Conservation (phyloP, 2,329 filamentous ascomycete genomes). For the Claviceps sp. region DNA sequence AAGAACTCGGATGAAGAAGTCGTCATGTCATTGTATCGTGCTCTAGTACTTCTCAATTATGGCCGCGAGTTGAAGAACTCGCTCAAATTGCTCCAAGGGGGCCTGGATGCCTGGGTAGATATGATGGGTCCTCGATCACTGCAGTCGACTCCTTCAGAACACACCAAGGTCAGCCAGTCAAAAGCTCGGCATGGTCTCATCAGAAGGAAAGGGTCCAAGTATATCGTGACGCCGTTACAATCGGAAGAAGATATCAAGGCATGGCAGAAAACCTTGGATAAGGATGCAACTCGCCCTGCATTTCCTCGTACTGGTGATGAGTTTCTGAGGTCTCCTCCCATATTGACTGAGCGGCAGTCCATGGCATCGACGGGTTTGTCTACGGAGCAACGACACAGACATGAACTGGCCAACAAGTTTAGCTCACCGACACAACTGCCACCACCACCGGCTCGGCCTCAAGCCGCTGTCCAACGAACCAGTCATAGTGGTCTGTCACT, state of each 20-base stretch:
- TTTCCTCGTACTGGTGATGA: constrained; percentile 67
- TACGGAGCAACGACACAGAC: constrained; percentile 12
- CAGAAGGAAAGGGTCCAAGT: constrained; percentile 28
- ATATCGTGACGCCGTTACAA: constrained; percentile 53
- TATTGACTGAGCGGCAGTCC: constrained; percentile 46
- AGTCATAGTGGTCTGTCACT: constrained; percentile 66
- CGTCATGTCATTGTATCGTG: constrained; percentile 63
- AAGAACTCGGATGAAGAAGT: constrained; percentile 32
- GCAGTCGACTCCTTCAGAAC: constrained; percentile 26
- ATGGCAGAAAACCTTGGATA: constrained; percentile 66
- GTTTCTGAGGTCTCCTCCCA: constrained; percentile 70
- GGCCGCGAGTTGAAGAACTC: constrained; percentile 57
- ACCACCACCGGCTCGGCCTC: constrained; percentile 50
- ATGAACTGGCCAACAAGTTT: constrained; percentile 20
- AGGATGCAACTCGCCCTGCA: constrained; percentile 41
- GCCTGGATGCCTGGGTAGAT: constrained; percentile 75
- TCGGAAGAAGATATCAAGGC: constrained; percentile 68
- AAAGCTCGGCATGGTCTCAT: constrained; percentile 15
- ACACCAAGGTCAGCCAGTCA: constrained; percentile 6
- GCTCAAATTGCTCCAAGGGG: constrained; percentile 69
- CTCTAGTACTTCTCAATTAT: constrained; percentile 72
- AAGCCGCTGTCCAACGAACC: constrained; percentile 50
- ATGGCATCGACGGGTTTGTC: constrained; percentile 34
- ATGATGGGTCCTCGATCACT: constrained; percentile 60
- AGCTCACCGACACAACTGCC: constrained; percentile 35